These are phyloP conservation scores for Ustilago vetiveriae DNA, from an alignment of 1,284 basidiomycete genomes.

Conservation along the genomic window DNA sequence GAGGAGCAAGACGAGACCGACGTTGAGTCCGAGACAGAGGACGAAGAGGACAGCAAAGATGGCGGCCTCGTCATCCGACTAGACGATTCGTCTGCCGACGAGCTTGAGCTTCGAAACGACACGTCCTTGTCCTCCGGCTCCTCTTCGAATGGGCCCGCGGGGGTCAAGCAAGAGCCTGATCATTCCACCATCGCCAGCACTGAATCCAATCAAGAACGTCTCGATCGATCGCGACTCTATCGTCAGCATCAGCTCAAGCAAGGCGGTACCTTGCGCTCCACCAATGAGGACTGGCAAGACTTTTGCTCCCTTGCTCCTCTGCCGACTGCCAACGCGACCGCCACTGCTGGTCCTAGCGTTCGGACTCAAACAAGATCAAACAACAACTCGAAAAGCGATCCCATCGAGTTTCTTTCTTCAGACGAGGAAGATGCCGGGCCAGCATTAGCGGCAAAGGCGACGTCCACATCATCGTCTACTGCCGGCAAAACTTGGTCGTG, in stretches of 20 bases:
- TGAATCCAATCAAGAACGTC: slow-evolving; percentile 30
- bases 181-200: slow-evolving; percentile 33
- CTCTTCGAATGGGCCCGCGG: background rate
- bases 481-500: slow-evolving; percentile 21
- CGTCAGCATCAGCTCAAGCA: slow-evolving; percentile 39
- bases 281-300: slow-evolving; percentile 39
- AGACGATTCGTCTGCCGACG: slow-evolving; percentile 25
- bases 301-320: slow-evolving; percentile 25
- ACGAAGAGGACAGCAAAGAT: slow-evolving; percentile 17
- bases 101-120: background rate
- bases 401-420: slow-evolving; percentile 27
- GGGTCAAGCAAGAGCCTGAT: slow-evolving; percentile 20
- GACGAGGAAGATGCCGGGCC: slow-evolving; percentile 23
- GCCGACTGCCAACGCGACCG: background rate
- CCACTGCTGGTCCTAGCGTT: no score
- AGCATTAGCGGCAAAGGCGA: background rate
- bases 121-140: background rate
- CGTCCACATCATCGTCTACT: background rate
- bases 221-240: slow-evolving; percentile 33
- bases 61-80: slow-evolving; percentile 26
- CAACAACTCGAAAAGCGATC: slow-evolving; percentile 9
- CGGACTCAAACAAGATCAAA: no score
- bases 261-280: slow-evolving; percentile 25
- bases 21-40: slow-evolving; percentile 24
- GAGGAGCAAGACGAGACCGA: slow-evolving; percentile 16